Conservation (phyloP, 305 asterid genomes). For the Withania somnifera region DNA sequence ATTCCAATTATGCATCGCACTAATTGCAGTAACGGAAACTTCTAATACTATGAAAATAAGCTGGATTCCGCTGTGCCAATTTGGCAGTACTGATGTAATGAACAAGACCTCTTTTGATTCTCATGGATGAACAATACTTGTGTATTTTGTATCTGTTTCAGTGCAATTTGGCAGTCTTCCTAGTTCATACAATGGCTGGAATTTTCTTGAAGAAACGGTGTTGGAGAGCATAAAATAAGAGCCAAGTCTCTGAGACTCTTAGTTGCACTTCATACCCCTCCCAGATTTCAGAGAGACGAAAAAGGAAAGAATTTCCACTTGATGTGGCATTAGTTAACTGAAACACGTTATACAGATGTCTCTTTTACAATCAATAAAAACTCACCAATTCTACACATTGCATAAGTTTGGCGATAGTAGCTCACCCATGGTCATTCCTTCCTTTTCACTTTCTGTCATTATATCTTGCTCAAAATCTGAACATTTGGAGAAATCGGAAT, state of each 20-base stretch:
- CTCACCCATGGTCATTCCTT: not conserved
- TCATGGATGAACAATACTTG: not conserved
- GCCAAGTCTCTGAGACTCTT: not conserved
- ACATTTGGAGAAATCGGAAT: not conserved
- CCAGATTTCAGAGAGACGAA: not conserved
- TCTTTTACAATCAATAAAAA: not conserved
- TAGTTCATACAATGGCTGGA: not conserved
- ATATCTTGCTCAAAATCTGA: slow-evolving; percentile 1
- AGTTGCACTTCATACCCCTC: not conserved
- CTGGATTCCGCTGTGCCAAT: not conserved
- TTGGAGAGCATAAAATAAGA: not conserved
- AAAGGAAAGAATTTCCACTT: not conserved
- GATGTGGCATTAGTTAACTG: not conserved
- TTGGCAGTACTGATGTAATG: not conserved
- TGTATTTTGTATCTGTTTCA: not conserved
- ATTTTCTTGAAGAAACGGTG: not conserved
- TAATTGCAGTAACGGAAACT: not conserved
- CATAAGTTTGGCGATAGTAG: not conserved
- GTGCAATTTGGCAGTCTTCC: not conserved
- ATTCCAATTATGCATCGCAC: not conserved
- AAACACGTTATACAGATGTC: not conserved
- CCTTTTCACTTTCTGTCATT: not conserved
- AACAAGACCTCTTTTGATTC: no score
- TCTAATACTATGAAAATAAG: not conserved
- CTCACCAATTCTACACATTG: not conserved